Base-by-base conservation (phyloP, 2,329 filamentous ascomycete genomes). In the Clarireedia sp. region DNA sequence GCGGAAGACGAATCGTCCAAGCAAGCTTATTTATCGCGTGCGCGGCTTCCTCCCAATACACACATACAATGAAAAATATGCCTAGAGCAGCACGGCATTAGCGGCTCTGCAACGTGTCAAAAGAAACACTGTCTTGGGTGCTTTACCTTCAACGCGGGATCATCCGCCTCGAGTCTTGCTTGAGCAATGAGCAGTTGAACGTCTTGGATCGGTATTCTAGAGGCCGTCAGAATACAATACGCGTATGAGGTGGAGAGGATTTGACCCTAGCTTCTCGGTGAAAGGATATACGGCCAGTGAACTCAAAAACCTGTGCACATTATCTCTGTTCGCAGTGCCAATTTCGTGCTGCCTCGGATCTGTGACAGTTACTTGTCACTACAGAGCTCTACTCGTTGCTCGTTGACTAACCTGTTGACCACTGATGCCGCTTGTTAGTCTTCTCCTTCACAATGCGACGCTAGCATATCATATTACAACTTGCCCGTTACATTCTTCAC, bases 61-160 rank as follows among this genome's bases (percentile, higher is more conserved):
- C 38, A 85, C 78, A 65, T 85, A 84, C 76, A 84, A 65, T 44
- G 79, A 79, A 57, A 85, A 84, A 66, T 85, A 85, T 33, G 80
- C 77, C 81, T 68, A 51, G 10, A 9, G 38, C 43, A 12, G 10
- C 12, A 26, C 14, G 16, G 21, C 58, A 23, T 23, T 48, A 9
- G 36, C n/a, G 12, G 44, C 14, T 29, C 26, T 37, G 36, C 23
- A 29, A 41, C 41, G 37, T 33, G 26, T 10, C 12, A 33, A 12
- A 33, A 33, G 10, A 12, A 33, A 33, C 24, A 17, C 16, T 17
- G 16, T 19, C 19, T n/a, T 41, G 10, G 16, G 17, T 37, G 43
- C 12, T 47, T 33, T 67, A 83, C 81, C 76, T 82, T 84, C 59
- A 80, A 74, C 5, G 72, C 71, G 2, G 78, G 74, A 57, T 81